phyloP scores from a whole-genome alignment of 1,284 basidiomycete genomes.

The Melanopsichium pennsylvanicum region DNA sequence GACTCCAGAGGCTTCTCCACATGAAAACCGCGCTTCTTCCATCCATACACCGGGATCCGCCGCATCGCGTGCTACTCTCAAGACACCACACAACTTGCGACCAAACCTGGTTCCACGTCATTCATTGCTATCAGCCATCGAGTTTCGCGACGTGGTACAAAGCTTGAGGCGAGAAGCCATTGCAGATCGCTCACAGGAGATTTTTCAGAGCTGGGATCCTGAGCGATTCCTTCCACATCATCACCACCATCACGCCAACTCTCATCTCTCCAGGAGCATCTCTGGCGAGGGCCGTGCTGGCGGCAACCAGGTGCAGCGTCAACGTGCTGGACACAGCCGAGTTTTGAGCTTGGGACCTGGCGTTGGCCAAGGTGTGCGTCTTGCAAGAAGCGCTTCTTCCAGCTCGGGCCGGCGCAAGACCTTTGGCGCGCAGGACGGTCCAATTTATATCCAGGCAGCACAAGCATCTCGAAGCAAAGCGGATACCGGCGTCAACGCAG shows the following conservation, averaged over 20 bases:
- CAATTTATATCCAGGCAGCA: neutral
- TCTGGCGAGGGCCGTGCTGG: conserved; percentile 13
- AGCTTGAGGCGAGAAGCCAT: conserved; percentile 72
- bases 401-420: conserved; percentile 26
- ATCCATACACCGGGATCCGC: conserved; percentile 31
- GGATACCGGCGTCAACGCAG: conserved; percentile 18
- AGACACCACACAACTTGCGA: conserved; percentile 13
- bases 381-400: conserved; percentile 17
- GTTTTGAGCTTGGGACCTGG: conserved; percentile 24
- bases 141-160: conserved; percentile 87
- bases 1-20: conserved; percentile 12
- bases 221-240: conserved; percentile 53
- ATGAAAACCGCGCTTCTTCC: conserved; percentile 16
- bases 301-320: conserved; percentile 9
- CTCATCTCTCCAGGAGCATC: conserved; percentile 5
- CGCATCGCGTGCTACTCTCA: conserved; percentile 10
- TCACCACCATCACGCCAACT: conserved; percentile 25
- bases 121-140: conserved; percentile 88
- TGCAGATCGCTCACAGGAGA: conserved; percentile 49
- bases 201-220: conserved; percentile 56
- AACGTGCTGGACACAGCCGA: conserved; percentile 21
- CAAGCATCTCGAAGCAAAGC: neutral
- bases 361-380: conserved; percentile 1
- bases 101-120: conserved; percentile 53
- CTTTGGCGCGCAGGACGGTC: conserved; percentile 18